Evolutionary conservation across 495 filamentous ascomycete species (phyloP), one percentile per base, ranked within the genome.

Genomic region (Penicillium malachiteum): DNA sequence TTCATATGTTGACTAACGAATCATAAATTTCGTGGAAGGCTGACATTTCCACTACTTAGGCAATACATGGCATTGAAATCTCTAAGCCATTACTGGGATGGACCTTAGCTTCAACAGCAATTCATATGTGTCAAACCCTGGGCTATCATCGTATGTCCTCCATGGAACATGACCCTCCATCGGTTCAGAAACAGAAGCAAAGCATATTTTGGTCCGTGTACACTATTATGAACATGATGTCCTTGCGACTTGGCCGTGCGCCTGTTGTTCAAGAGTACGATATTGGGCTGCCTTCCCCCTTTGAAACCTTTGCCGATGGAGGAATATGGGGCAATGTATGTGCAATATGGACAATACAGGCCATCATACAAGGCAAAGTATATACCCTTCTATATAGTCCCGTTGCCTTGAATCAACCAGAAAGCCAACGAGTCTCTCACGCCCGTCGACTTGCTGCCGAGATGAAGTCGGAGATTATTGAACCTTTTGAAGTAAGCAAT

Each of bases 131-230:
- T 63, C 82, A 86, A 55, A 83, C 75, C 0, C 75, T 87, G 0
- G 87, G 86, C 11, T 87, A 84, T 54, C 85, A 90, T 60, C 82
- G 84, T 17, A 63, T 74, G 1, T 74, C 76, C 7, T 75, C 74
- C 1, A 81, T 80, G 73, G 75, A 80, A 14, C 56, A 77, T 42
- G 78, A 82, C 39, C 66, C 56, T 3, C 54, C 57, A 0, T 45
- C 65, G 18, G 65, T 73, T 30, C 71, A 68, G 26, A 67, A 75
- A 7, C 54, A 73, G 32, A 73, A 70, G 32, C 64, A 69, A 11
- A 44, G 45, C 18, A 56, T 86, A 9, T 90, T 90, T 62, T 90
- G 86, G 86, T 76, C 81, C 14, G 67, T 79, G 3, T 88, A 88
- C 57, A 77, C 80, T 30, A 65, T 85, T 7, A 78, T 87, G 55